phyloP scores from a whole-genome alignment of 164 flowering plant species.

The Santalum album region DNA sequence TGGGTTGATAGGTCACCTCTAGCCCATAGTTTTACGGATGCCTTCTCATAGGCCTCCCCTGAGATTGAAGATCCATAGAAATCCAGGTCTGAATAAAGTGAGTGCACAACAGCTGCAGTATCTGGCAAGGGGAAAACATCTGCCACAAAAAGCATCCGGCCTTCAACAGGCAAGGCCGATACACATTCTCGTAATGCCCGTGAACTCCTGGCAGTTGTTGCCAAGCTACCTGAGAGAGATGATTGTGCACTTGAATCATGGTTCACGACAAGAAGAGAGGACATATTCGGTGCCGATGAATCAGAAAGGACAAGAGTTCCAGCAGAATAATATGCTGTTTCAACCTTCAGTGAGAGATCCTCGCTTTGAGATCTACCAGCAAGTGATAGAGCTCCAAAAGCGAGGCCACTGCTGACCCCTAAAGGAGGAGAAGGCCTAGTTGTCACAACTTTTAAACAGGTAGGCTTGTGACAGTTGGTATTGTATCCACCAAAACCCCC shows the following conservation, averaged over 20 bases:
- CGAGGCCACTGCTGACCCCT: constrained; percentile 70
- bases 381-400: constrained; percentile 64
- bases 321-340: constrained; percentile 71
- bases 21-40: constrained; percentile 72
- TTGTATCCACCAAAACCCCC: constrained; percentile 51
- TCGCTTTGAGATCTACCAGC: constrained; percentile 70
- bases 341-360: constrained; percentile 77
- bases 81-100: constrained; percentile 73
- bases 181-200: constrained; percentile 79
- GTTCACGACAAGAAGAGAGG: constrained; percentile 75
- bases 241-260: constrained; percentile 67
- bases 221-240: constrained; percentile 36
- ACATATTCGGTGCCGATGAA: constrained; percentile 69
- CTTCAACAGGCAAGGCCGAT: constrained; percentile 79
- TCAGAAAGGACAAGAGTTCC: constrained; percentile 89
- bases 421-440: constrained; percentile 92
- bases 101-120: constrained; percentile 57
- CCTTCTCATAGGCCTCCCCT: constrained; percentile 58
- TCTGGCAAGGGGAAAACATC: constrained; percentile 74
- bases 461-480: constrained; percentile 48
- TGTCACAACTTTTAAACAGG: constrained; percentile 82
- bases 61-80: constrained; percentile 42
- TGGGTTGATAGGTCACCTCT: constrained; percentile 85
- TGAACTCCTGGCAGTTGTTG: constrained; percentile 45
- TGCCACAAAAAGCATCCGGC: constrained; percentile 88